Percentiles rank a stretch among this genome's conserved stretches.
These are phyloP conservation scores for Trichoderma citrinoviride DNA, from an alignment of 2,329 filamentous ascomycete species.

Conservation along the genomic window DNA sequence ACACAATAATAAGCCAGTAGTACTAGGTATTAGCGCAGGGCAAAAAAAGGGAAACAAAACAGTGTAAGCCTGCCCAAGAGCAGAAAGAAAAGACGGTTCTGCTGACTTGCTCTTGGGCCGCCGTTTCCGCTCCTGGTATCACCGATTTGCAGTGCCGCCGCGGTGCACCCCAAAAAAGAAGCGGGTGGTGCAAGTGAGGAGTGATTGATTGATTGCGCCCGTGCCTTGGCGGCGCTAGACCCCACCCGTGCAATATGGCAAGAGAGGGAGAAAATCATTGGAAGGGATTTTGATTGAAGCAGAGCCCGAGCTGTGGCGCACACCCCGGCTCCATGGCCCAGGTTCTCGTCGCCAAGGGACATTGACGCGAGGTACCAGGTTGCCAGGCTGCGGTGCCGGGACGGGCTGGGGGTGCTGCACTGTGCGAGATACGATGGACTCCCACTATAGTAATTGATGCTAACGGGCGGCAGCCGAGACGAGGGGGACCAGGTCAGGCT, in stretches of 20 bases:
- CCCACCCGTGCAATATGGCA: conserved; percentile 6
- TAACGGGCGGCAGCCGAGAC: neutral
- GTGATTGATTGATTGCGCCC: neutral
- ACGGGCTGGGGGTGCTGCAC: neutral
- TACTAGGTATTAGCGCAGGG: no score
- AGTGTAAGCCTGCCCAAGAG: no score
- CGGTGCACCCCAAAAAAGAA: no score
- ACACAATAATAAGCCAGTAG: no score
- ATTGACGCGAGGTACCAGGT: neutral
- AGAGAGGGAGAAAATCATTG: neutral
- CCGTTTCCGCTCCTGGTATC: conserved; percentile 13
- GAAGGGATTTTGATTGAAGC: neutral
- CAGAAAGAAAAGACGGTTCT: no score
- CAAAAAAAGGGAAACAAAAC: no score
- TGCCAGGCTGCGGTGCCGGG: neutral
- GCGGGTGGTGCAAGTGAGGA: no score
- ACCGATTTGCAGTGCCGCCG: conserved; percentile 13
- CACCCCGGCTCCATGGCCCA: conserved; percentile 17
- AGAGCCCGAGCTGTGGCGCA: conserved; percentile 8
- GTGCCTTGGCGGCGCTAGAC: conserved; percentile 1
- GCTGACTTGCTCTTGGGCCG: neutral
- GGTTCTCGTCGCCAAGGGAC: conserved; percentile 16
- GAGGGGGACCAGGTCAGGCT: neutral
- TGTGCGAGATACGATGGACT: neutral
- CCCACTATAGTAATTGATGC: no score